A percentile compares a stretch with the other conserved stretches of the same genome.
These are phyloP conservation scores for Exophiala phaeomuriformis DNA, from an alignment of 2,329 filamentous ascomycete species.

Conservation along the genomic window DNA sequence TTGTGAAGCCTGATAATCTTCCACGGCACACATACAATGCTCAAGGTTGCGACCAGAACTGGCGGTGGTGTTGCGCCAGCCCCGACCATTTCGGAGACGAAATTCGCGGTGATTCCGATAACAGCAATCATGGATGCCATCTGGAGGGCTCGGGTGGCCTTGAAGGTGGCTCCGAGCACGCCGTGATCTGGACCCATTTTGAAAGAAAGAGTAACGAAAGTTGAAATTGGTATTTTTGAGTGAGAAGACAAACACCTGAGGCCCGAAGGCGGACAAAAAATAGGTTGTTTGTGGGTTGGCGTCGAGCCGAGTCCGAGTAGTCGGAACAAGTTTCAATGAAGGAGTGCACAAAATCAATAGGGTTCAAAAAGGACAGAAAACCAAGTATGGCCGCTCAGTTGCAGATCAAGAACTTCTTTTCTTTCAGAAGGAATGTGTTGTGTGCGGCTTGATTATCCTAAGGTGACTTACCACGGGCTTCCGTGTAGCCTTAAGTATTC, in stretches of 20 bases:
- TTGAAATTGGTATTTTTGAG: background rate
- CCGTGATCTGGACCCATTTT: slow-evolving; percentile 46
- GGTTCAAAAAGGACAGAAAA: too few relatives aligned
- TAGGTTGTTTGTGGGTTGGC: background rate
- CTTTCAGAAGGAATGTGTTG: background rate
- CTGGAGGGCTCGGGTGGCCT: slow-evolving; percentile 63
- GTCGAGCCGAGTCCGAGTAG: background rate
- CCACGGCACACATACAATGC: slow-evolving; percentile 57
- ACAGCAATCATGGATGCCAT: slow-evolving; percentile 64
- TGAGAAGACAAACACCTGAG: background rate
- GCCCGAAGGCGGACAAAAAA: background rate
- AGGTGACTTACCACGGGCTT: background rate
- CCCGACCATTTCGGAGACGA: slow-evolving; percentile 67
- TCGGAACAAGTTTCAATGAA: too few relatives aligned
- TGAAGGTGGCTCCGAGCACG: slow-evolving; percentile 71
- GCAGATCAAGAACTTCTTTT: background rate
- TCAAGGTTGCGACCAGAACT: slow-evolving; percentile 69
- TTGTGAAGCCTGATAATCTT: too few relatives aligned
- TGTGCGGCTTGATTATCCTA: slow-evolving; percentile 4
- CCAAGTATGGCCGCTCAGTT: too few relatives aligned
- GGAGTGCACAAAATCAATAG: too few relatives aligned
- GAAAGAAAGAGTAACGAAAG: slow-evolving; percentile 5
- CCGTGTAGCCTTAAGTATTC: background rate
- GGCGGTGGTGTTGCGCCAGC: slow-evolving; percentile 59
- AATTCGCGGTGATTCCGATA: slow-evolving; percentile 74